phyloP scores from a whole-genome alignment of 2,329 filamentous ascomycete genomes.

The Pseudogymnoascus sp. region DNA sequence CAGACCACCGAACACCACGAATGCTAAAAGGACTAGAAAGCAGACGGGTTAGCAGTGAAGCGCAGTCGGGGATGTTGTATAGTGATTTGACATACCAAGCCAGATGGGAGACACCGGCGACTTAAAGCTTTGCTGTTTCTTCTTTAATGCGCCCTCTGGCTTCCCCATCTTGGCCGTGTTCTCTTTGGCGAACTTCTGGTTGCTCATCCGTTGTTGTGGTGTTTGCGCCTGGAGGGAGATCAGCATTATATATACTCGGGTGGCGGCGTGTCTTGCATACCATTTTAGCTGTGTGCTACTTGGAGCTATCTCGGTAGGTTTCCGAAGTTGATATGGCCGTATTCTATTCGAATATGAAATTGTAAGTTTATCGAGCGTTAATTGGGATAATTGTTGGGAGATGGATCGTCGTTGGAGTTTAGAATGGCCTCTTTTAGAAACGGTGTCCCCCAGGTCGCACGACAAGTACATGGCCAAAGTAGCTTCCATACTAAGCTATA shows the following conservation, averaged over 20 bases:
- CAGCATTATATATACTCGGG: neutral
- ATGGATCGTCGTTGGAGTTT: slow-evolving; percentile 4
- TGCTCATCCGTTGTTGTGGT: slow-evolving; percentile 71
- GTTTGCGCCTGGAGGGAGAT: slow-evolving; percentile 59
- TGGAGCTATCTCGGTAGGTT: neutral
- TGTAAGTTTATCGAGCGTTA: neutral
- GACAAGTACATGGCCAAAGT: neutral
- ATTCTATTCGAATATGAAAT: neutral
- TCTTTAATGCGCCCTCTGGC: slow-evolving; percentile 55
- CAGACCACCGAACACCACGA: slow-evolving; percentile 28
- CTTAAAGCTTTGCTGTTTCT: slow-evolving; percentile 42
- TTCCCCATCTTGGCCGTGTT: slow-evolving; percentile 70
- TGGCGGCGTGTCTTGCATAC: slow-evolving; percentile 11
- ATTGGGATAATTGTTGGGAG: neutral
- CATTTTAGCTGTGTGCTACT: slow-evolving; percentile 15
- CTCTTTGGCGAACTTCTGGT: slow-evolving; percentile 67
- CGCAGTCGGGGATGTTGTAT: neutral
- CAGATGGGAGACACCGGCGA: slow-evolving; percentile 56
- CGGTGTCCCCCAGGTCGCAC: slow-evolving; percentile 7
- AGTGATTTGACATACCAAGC: slow-evolving; percentile 42
- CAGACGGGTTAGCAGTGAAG: slow-evolving; percentile 8
- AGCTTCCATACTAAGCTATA: neutral
- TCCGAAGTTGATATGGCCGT: slow-evolving; percentile 2
- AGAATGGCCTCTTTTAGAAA: slow-evolving; percentile 3
- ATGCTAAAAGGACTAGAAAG: slow-evolving; percentile 22